Evolutionary conservation across 192 early-diverging fungal species (phyloP).

Genomic region (Geosiphon pyriformis): DNA sequence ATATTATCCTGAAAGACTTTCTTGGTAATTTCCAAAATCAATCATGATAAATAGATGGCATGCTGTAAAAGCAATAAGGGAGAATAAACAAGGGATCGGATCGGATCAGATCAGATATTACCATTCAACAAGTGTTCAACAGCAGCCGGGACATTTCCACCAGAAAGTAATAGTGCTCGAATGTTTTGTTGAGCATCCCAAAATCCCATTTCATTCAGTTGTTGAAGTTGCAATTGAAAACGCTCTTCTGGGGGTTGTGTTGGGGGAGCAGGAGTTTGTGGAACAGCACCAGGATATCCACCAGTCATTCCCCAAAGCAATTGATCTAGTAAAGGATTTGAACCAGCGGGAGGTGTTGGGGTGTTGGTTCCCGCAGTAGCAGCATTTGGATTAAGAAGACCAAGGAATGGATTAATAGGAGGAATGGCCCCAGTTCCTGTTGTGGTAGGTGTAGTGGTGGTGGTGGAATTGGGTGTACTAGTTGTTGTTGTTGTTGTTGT

Average conservation of each 20-base stretch:
- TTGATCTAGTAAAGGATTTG: conserved; percentile 22
- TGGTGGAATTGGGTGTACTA: conserved; percentile 18
- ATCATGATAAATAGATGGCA: too few relatives aligned
- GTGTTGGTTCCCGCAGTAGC: conserved; percentile 28
- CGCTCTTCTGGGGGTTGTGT: conserved; percentile 55
- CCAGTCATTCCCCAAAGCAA: conserved; percentile 32
- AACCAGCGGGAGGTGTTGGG: conserved; percentile 18
- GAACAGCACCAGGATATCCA: conserved; percentile 35
- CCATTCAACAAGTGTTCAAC: conserved; percentile 74
- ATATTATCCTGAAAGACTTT: too few relatives aligned
- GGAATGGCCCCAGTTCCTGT: conserved; percentile 28
- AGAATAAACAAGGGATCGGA: too few relatives aligned
- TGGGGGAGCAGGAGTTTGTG: conserved; percentile 34
- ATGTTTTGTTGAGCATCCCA: conserved; percentile 86
- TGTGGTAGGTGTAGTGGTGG: conserved; percentile 31
- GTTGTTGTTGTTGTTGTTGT: conserved; percentile 25
- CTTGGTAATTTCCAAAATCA: too few relatives aligned
- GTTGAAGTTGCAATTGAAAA: conserved; percentile 73
- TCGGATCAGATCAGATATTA: conserved; percentile 30
- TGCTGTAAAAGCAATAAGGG: too few relatives aligned
- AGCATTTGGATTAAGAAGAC: conserved; percentile 32
- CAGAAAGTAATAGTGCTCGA: conserved; percentile 70
- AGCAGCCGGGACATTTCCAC: conserved; percentile 92
- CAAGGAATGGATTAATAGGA: conserved; percentile 45
- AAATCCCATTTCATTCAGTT: conserved; percentile 95